These are phyloP conservation scores for Scalesia atractyloides DNA, from an alignment of 129 eudicot species.

Conservation along the genomic window DNA sequence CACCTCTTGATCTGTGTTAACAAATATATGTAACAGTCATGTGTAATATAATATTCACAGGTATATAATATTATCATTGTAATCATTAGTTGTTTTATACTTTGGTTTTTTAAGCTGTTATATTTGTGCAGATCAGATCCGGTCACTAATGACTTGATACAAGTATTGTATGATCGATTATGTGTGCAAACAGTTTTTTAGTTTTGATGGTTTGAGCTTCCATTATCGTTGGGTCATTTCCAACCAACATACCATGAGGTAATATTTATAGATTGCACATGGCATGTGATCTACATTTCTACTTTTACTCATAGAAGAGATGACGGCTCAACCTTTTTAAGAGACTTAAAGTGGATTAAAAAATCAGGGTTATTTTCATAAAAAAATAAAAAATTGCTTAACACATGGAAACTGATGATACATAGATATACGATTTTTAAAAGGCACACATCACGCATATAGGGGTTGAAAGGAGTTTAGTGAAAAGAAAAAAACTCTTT, in stretches of 20 bases:
- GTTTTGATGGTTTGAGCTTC: constrained; percentile 8
- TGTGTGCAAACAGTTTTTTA: background rate
- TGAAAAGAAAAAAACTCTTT: too few species aligned
- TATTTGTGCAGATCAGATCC: background rate
- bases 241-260: constrained; percentile 27
- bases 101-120: background rate
- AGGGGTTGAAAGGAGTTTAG: too few species aligned
- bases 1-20: background rate
- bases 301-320: background rate
- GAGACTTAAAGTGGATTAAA: too few species aligned
- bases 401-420: too few species aligned
- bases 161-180: constrained; percentile 3
- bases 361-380: too few species aligned
- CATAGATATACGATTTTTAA: too few species aligned
- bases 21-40: background rate
- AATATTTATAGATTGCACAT: constrained; percentile 33
- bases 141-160: background rate
- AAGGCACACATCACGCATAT: too few species aligned
- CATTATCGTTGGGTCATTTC: background rate
- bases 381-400: too few species aligned
- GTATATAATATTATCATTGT: too few species aligned
- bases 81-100: too few species aligned
- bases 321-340: too few species aligned
- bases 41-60: background rate
- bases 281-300: constrained; percentile 21